Conservation (phyloP, 768 basidiomycete genomes). For the Pleurotus djamor region DNA sequence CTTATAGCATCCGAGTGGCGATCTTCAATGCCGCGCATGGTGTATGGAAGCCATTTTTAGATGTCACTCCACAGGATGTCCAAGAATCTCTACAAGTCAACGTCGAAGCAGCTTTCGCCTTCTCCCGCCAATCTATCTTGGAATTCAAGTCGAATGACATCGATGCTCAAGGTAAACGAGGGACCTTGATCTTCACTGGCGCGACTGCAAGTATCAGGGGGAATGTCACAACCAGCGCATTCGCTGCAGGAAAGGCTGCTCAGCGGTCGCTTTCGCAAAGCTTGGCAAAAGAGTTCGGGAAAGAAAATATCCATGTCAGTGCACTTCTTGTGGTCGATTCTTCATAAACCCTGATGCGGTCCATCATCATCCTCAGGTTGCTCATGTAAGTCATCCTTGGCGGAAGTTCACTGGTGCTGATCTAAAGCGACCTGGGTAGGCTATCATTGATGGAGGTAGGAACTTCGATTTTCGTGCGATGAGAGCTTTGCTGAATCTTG, state of each 20-base stretch:
- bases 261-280: constrained; percentile 66
- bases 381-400: constrained; percentile 50
- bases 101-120: constrained; percentile 59
- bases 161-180: constrained; percentile 49
- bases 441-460: constrained; percentile 67
- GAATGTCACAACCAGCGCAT: constrained; percentile 56
- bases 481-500: not conserved
- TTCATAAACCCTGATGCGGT: not conserved
- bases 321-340: not conserved
- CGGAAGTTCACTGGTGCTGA: not conserved
- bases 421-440: constrained; percentile 28
- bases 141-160: constrained; percentile 58
- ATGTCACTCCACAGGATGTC: constrained; percentile 58
- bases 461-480: not conserved
- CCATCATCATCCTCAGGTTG: constrained; percentile 35
- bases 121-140: constrained; percentile 57
- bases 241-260: constrained; percentile 65
- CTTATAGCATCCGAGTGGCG: constrained; percentile 54
- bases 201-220: constrained; percentile 69
- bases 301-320: constrained; percentile 69
- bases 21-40: constrained; percentile 61
- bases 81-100: constrained; percentile 48
- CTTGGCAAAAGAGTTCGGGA: constrained; percentile 72
- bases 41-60: constrained; percentile 67
- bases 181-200: constrained; percentile 70